These are phyloP conservation scores for Leishmania tropica DNA, from an alignment of 208 protist species.

Conservation along the genomic window DNA sequence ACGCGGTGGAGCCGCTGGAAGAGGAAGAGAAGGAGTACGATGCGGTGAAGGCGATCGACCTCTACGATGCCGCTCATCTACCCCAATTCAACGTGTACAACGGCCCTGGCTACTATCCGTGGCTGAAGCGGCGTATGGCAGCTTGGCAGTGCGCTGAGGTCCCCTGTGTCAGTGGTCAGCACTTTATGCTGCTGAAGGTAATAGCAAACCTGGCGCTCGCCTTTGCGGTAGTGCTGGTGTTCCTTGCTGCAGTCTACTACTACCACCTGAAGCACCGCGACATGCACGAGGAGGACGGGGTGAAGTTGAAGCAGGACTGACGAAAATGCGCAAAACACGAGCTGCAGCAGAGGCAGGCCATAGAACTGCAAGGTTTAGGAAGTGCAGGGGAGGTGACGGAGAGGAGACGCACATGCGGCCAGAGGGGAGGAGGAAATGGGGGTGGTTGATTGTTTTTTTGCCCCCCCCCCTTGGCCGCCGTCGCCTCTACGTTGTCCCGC, in stretches of 20 bases:
- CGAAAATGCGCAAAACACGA: neutral
- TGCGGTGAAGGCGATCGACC: constrained; percentile 12
- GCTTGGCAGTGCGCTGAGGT: constrained; percentile 36
- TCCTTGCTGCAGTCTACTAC: constrained; percentile 12
- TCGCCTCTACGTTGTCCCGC: neutral
- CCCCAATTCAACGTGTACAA: constrained; percentile 42
- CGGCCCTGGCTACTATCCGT: constrained; percentile 37
- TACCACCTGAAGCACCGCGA: constrained; percentile 19
- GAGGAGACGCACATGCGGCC: neutral
- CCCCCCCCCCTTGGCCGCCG: neutral
- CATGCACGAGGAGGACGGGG: constrained; percentile 6
- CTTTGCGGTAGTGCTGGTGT: constrained; percentile 10
- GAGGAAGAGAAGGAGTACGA: constrained; percentile 7
- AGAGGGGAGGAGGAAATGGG: neutral
- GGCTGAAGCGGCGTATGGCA: constrained; percentile 34
- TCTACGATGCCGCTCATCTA: constrained; percentile 15
- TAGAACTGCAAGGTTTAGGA: neutral
- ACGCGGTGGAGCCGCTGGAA: constrained; percentile 10
- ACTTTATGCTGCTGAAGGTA: constrained; percentile 34
- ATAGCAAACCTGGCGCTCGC: constrained; percentile 21
- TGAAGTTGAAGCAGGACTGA: constrained; percentile 37
- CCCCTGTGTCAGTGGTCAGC: constrained; percentile 34
- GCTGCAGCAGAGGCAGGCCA: neutral
- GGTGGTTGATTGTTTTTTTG: neutral
- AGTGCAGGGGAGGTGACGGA: neutral